Base-by-base conservation (phyloP, 495 filamentous ascomycete genomes). In the Podospora appendiculata region DNA sequence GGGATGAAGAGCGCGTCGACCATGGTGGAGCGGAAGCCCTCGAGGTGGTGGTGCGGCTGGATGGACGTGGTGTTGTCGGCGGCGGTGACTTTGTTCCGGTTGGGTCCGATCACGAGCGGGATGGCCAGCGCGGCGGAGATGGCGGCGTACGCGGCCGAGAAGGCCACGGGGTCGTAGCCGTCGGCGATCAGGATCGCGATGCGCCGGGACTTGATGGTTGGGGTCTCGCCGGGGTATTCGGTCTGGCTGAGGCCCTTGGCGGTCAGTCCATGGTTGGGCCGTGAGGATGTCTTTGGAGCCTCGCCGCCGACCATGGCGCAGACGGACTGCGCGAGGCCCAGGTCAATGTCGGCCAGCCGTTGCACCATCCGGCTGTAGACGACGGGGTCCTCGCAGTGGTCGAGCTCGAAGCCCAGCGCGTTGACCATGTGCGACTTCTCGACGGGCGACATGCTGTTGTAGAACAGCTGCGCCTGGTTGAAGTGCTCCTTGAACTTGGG, bases 1-100 rank as follows among this genome's bases (percentile, higher is more conserved):
- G 88, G 88, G 16, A 95, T 73, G 61, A 90, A 91, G 32, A 89
- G 63, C 1, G 89, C 83, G 61, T 95, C 91, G 57, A 95, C 92
- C 70, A 95, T 79, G 4, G 89, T 95, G 4, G 83, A 88, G 38
- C 89, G 84, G 81, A 86, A 81, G 5, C 86, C 89, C 47, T 89
- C 82, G 53, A 93, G 80, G 60, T 91, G 86, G 60, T 95, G 88
- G 55, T 93, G 86, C 0, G 91, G 82, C 32, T 76, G 69, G 0
- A 88, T 71, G 13, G 79, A 83, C 44, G 79, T 71, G 55, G 73
- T 70, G 8, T 76, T 76, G 19, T 75, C 79, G 0, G 74, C 77
- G 10, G 87, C 73, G 18, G 71, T 81, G 49, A 93, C 76, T 33
- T 79, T 69, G 61, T 70, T 77, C 11, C 86, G 73, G 13, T 77